A percentile compares a stretch with the other conserved stretches of the same genome.
Conservation (phyloP, 306 rosid species). For the Cicer arietinum region DNA sequence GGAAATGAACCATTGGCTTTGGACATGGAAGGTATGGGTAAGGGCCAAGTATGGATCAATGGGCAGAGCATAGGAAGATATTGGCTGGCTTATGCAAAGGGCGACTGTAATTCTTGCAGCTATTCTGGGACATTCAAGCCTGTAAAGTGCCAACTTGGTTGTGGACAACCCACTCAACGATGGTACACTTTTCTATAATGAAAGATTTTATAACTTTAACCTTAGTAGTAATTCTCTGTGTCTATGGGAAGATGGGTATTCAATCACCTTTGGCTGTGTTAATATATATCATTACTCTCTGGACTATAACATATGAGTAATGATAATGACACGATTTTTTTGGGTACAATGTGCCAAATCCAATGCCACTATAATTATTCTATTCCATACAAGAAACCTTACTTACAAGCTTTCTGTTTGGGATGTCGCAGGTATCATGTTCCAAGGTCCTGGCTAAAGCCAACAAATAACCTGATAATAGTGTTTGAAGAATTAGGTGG, state of each 20-base stretch:
- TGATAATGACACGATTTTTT: conserved; percentile 1
- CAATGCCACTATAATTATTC: background rate
- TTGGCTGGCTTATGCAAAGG: conserved; percentile 88
- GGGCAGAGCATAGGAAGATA: conserved; percentile 97
- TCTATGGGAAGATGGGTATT: background rate
- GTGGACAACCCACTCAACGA: conserved; percentile 93
- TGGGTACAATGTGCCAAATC: conserved; percentile 7
- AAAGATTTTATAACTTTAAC: background rate
- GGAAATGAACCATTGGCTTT: conserved; percentile 83
- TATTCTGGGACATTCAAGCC: conserved; percentile 76
- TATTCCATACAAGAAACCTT: background rate
- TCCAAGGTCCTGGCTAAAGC: conserved; percentile 95
- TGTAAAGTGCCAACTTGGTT: conserved; percentile 72
- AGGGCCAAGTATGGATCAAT: conserved; percentile 98
- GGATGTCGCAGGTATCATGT: conserved; percentile 77
- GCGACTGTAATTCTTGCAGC: conserved; percentile 69
- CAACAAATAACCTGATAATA: conserved; percentile 71
- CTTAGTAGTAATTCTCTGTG: background rate
- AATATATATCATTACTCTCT: no score
- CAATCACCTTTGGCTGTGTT: conserved; percentile 14
- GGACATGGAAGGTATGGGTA: conserved; percentile 91
- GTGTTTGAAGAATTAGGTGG: conserved; percentile 94
- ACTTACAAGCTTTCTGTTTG: conserved; percentile 28
- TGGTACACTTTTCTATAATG: conserved; percentile 56
- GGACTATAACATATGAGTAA: no score